Base-by-base conservation (phyloP, 1,139 yeast species). In the Kodamaea derodonti region DNA sequence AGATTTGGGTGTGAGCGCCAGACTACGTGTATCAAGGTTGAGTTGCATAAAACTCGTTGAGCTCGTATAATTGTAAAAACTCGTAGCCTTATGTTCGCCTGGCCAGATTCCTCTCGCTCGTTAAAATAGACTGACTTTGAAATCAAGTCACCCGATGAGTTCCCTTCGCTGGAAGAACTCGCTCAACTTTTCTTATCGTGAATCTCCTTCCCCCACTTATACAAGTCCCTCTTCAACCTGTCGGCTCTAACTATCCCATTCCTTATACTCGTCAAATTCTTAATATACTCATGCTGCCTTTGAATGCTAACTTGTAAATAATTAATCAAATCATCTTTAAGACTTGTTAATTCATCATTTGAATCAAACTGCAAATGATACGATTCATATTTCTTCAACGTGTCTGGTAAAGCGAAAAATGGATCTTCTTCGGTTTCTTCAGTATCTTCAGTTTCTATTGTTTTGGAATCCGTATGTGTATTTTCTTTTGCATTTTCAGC, bases 251-350 rank as follows among this genome's bases (percentile, higher is more conserved):
- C 78, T 17, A 90, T 64, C 1, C 90, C 94, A 49, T 73, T 73
- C 45, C 97, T 72, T 30, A 92, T 74, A 28, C 70, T 75, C 16
- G 77, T 67, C 54, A 92, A 66, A 43, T 88, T 84, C 49, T 94
- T 74, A 36, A 88, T 82, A 54, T 84, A 90, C 58, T 92, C 97
- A 54, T 86, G 90, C 50, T 87, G 87, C 52, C 97, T 72, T 60
- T 92, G 97, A 33, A 87, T 67, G 42, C 74, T 65, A 29, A 69
- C 73, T 44, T 69, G 75, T 31, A 69, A 50, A 42, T 65, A 67
- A 43, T 68, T 69, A 32, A 66, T 58, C 41, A 69, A 56, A 31
- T 69, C 75, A 35, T 65, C 71, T 42, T 65, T 61, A n/a, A 65
- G 47, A 13, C 41, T 40, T 8, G 49, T 43, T 27, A 55, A 47